Conservation (phyloP, 257 asterid genomes). For the Solanum virginianum region DNA sequence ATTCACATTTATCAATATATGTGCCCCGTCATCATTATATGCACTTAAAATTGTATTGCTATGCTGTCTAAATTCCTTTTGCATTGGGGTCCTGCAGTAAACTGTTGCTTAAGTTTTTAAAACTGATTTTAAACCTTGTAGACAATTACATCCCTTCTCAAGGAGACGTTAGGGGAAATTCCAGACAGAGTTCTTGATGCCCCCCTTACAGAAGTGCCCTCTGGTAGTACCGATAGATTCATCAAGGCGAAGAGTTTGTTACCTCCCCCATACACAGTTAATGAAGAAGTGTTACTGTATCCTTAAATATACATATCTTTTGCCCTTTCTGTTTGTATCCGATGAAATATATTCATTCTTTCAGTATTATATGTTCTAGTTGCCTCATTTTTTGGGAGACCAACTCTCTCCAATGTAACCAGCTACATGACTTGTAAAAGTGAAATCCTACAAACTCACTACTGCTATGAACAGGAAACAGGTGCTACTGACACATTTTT, state of each 20-base stretch:
- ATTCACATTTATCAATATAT: background rate
- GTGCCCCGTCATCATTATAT: background rate
- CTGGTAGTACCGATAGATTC: conserved; percentile 33
- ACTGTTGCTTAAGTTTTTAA: background rate
- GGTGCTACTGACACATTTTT: background rate
- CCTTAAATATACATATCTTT: conserved; percentile 25
- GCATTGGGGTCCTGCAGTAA: background rate
- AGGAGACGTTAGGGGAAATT: conserved; percentile 52
- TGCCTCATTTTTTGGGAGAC: background rate
- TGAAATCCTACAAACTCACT: background rate
- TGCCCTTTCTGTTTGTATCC: background rate
- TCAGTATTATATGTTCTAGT: background rate
- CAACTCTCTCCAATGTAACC: background rate
- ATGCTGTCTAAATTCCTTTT: background rate
- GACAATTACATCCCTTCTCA: conserved; percentile 61
- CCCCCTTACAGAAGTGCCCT: conserved; percentile 29
- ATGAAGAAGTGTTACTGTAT: conserved; percentile 58
- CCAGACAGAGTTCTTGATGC: conserved; percentile 74
- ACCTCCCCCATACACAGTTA: conserved; percentile 42
- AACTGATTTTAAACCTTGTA: conserved; percentile 20
- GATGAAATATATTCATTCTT: background rate
- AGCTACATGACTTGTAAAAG: background rate
- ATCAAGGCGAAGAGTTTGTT: conserved; percentile 48
- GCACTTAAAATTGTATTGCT: background rate
- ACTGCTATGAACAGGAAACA: background rate